Conservation (phyloP, 768 basidiomycete genomes). For the Hebeloma cylindrosporum region DNA sequence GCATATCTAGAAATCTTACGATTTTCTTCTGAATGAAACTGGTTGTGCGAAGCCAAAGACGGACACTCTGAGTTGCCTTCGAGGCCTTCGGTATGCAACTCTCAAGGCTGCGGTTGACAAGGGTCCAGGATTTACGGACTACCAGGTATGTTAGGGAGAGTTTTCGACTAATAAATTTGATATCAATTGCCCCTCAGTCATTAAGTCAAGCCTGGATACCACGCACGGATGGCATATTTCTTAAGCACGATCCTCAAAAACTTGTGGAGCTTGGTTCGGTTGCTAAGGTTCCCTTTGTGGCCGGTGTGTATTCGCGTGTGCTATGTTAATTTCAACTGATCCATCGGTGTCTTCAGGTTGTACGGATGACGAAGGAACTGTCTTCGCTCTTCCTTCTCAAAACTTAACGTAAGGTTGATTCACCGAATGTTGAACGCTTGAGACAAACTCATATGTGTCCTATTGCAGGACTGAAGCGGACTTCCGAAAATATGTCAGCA, state of each 20-base stretch:
- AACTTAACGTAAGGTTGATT: slow-evolving; percentile 40
- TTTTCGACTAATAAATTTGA: neutral
- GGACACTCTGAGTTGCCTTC: slow-evolving; percentile 46
- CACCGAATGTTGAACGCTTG: neutral
- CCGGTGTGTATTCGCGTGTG: slow-evolving; percentile 25
- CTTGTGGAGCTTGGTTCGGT: slow-evolving; percentile 44
- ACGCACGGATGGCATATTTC: slow-evolving; percentile 46
- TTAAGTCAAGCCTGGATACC: slow-evolving; percentile 45
- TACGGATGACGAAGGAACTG: slow-evolving; percentile 44
- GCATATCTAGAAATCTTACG: slow-evolving; percentile 16
- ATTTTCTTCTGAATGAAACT: slow-evolving; percentile 36
- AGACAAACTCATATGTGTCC: neutral
- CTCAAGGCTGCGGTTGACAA: slow-evolving; percentile 31
- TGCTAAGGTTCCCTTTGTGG: slow-evolving; percentile 46
- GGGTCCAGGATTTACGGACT: slow-evolving; percentile 22
- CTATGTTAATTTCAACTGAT: neutral
- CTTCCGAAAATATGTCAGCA: slow-evolving; percentile 18
- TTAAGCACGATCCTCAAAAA: slow-evolving; percentile 39
- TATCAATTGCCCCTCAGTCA: slow-evolving; percentile 8
- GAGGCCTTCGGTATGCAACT: slow-evolving; percentile 31
- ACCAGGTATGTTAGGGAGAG: slow-evolving; percentile 1
- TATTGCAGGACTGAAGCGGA: slow-evolving; percentile 21
- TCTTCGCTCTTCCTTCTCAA: slow-evolving; percentile 41
- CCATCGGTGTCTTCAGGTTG: slow-evolving; percentile 31
- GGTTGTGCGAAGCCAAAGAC: slow-evolving; percentile 33